phyloP scores from a whole-genome alignment of 73 alveolate species.

The Symbiodinium pilosum region DNA sequence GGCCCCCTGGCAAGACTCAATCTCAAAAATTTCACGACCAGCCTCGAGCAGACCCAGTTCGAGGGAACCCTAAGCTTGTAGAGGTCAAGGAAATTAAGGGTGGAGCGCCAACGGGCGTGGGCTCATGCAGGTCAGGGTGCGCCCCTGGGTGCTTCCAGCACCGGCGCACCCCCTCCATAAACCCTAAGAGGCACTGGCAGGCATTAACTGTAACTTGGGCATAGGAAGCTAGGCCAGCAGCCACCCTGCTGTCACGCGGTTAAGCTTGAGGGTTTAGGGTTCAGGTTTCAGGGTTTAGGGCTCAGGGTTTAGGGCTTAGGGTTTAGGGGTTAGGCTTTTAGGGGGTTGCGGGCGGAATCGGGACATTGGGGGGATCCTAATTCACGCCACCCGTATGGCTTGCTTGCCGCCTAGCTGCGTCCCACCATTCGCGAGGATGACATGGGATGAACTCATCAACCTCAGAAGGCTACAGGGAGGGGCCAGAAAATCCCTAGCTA shows the following conservation, averaged over 20 bases:
- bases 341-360: background rate
- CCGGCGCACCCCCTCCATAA: background rate
- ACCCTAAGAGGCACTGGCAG: background rate
- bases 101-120: background rate
- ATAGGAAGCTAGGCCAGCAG: too few species aligned
- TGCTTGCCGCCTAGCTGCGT: slow-evolving; percentile 7
- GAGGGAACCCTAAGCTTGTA: too few species aligned
- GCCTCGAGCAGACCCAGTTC: too few species aligned
- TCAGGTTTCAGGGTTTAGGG: background rate
- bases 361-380: background rate
- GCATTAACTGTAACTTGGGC: background rate
- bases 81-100: background rate
- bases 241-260: too few species aligned
- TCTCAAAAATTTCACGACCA: too few species aligned
- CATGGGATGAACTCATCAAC: slow-evolving; percentile 90
- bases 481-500: too few species aligned
- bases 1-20: too few species aligned
- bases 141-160: too few species aligned
- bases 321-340: background rate
- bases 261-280: background rate
- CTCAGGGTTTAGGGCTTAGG: background rate
- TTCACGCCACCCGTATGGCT: background rate
- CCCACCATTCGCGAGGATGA: slow-evolving; percentile 73
- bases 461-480: too few species aligned
- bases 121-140: too few species aligned